These are phyloP conservation scores for Aspergillus ochraceoroseus DNA, from an alignment of 2,329 filamentous ascomycete genomes.

Conservation along the genomic window DNA sequence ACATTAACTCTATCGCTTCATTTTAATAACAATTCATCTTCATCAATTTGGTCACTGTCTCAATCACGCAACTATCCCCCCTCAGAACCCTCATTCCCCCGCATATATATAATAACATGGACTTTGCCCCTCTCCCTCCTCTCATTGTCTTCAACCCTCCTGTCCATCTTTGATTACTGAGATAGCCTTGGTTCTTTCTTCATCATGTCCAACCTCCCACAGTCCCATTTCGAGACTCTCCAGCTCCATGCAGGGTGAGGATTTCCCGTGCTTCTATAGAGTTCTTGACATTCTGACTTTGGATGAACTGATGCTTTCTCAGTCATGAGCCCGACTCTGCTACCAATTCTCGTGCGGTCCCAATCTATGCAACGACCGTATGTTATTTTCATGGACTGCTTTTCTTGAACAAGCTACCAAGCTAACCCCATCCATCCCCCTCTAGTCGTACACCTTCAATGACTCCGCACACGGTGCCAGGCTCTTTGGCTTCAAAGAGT, in stretches of 20 bases:
- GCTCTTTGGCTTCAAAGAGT: slow-evolving; percentile 93
- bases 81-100: slow-evolving; percentile 1
- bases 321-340: slow-evolving; percentile 75
- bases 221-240: slow-evolving; percentile 69
- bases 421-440: background rate
- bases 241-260: slow-evolving; percentile 78
- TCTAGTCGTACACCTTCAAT: slow-evolving; percentile 83
- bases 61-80: slow-evolving; percentile 12
- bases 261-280: background rate
- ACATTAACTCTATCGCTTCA: too few species aligned
- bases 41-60: slow-evolving; percentile 3
- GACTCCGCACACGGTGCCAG: slow-evolving; percentile 92
- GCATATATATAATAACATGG: too few species aligned
- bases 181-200: too few species aligned
- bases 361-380: slow-evolving; percentile 90
- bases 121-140: slow-evolving; percentile 5
- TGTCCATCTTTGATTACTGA: too few species aligned
- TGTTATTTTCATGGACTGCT: slow-evolving; percentile 20
- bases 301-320: slow-evolving; percentile 9
- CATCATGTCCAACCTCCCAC: slow-evolving; percentile 36
- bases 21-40: too few species aligned
- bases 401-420: too few species aligned
- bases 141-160: too few species aligned
- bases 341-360: slow-evolving; percentile 84
- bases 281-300: background rate